These are phyloP conservation scores for Yamadazyma endophytica DNA, from an alignment of 805 yeast genomes.

Conservation along the genomic window DNA sequence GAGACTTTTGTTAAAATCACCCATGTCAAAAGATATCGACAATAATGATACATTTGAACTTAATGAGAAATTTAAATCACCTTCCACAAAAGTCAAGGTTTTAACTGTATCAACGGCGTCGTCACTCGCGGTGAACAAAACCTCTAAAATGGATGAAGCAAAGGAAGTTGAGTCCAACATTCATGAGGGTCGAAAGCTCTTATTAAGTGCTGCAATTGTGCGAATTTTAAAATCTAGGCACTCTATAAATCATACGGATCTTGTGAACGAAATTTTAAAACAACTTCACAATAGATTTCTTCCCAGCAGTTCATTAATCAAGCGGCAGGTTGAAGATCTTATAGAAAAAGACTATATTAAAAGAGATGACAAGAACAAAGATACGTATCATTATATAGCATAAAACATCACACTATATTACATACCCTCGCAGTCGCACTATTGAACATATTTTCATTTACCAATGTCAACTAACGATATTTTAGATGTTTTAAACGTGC, in stretches of 20 bases:
- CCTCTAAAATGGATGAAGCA: slow-evolving; percentile 50
- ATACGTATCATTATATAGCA: slow-evolving; percentile 67
- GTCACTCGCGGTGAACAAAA: slow-evolving; percentile 23
- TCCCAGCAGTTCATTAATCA: slow-evolving; percentile 64
- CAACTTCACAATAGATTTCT: slow-evolving; percentile 61
- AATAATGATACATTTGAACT: slow-evolving; percentile 60
- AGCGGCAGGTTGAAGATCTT: slow-evolving; percentile 67
- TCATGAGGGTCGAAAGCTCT: slow-evolving; percentile 59
- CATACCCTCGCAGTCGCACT: neutral
- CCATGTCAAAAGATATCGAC: slow-evolving; percentile 69
- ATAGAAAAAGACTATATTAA: slow-evolving; percentile 79
- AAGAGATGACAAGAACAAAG: slow-evolving; percentile 59
- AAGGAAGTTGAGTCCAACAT: slow-evolving; percentile 53
- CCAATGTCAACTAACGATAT: slow-evolving; percentile 54
- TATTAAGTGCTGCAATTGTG: slow-evolving; percentile 82
- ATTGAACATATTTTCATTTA: too few species aligned
- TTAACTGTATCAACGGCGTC: slow-evolving; percentile 47
- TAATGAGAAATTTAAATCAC: slow-evolving; percentile 65
- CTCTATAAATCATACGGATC: slow-evolving; percentile 54
- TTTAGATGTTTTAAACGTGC: slow-evolving; percentile 72
- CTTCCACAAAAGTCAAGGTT: slow-evolving; percentile 68
- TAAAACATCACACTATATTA: slow-evolving; percentile 13
- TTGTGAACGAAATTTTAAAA: slow-evolving; percentile 61
- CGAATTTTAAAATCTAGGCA: slow-evolving; percentile 81
- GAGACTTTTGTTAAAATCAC: slow-evolving; percentile 67